Conservation (phyloP, 78 protist species). For the Salpingoeca rosetta region DNA sequence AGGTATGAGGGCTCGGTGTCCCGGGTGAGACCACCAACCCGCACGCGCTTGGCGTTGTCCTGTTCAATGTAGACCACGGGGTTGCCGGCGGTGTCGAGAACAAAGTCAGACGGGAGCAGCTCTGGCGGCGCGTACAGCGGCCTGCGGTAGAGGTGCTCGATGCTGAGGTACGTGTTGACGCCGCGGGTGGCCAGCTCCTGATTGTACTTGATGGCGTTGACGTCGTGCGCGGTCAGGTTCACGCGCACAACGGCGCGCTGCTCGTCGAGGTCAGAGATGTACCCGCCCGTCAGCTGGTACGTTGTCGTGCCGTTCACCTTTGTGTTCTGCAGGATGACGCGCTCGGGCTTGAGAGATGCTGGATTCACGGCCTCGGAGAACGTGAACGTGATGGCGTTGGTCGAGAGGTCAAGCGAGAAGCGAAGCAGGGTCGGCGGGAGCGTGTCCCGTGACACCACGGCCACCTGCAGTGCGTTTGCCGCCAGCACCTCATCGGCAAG, state of each 20-base stretch:
- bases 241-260: not conserved
- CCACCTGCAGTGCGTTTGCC: not conserved
- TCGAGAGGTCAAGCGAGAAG: not conserved
- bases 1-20: too few relatives aligned
- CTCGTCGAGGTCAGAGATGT: not conserved
- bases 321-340: not conserved
- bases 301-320: not conserved
- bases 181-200: not conserved
- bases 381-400: not conserved
- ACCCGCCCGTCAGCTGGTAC: not conserved
- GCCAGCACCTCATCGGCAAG: too few relatives aligned
- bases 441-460: not conserved
- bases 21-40: too few relatives aligned
- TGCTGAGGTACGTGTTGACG: not conserved
- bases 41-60: not conserved
- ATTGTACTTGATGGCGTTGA: not conserved
- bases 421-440: not conserved
- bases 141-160: too few relatives aligned
- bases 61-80: not conserved
- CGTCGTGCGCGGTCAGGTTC: not conserved
- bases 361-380: not conserved
- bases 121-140: too few relatives aligned
- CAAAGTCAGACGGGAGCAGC: not conserved
- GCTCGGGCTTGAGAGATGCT: not conserved
- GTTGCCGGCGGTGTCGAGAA: not conserved